A percentile compares a stretch with the other conserved stretches of the same genome.
Conservation (phyloP, 2,329 filamentous ascomycete genomes). For the Sporothrix globosa region DNA sequence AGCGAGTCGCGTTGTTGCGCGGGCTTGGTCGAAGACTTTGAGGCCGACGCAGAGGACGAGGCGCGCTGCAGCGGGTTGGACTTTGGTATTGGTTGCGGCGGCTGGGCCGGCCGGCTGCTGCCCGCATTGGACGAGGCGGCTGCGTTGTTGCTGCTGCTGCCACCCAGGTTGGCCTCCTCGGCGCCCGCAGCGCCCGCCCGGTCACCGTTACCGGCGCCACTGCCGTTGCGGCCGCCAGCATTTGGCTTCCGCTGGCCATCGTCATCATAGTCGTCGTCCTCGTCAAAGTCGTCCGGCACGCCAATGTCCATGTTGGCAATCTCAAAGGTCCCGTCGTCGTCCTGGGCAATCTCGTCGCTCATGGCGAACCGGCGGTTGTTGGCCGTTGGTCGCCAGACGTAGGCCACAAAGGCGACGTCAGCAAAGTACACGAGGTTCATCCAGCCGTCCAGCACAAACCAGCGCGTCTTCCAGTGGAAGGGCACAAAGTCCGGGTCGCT, state of each 20-base stretch:
- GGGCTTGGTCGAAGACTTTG: conserved; percentile 42
- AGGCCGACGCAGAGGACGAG: conserved; percentile 25
- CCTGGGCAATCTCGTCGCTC: conserved; percentile 98
- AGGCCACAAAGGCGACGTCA: conserved; percentile 90
- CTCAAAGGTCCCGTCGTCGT: conserved; percentile 93
- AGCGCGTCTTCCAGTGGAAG: conserved; percentile 94
- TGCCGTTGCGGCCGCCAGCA: conserved; percentile 40
- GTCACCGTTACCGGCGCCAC: conserved; percentile 30
- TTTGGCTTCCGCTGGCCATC: conserved; percentile 55
- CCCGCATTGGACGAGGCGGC: background rate
- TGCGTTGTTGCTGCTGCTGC: conserved; percentile 4
- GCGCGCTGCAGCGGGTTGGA: conserved; percentile 29
- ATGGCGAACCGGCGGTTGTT: conserved; percentile 98
- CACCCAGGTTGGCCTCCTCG: conserved; percentile 36
- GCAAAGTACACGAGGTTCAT: conserved; percentile 94
- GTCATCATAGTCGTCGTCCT: conserved; percentile 61
- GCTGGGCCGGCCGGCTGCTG: conserved; percentile 35
- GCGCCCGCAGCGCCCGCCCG: conserved; percentile 46
- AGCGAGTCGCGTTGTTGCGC: conserved; percentile 55
- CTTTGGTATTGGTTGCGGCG: conserved; percentile 35
- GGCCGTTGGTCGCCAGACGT: conserved; percentile 92
- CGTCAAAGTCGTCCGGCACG: conserved; percentile 67
- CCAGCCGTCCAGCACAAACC: conserved; percentile 98
- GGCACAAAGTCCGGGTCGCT: conserved; percentile 88
- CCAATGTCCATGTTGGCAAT: conserved; percentile 92